A percentile compares a stretch with the other conserved stretches of the same genome.
phyloP scores from a whole-genome alignment of 805 yeast species.

The Naumovozyma baii region DNA sequence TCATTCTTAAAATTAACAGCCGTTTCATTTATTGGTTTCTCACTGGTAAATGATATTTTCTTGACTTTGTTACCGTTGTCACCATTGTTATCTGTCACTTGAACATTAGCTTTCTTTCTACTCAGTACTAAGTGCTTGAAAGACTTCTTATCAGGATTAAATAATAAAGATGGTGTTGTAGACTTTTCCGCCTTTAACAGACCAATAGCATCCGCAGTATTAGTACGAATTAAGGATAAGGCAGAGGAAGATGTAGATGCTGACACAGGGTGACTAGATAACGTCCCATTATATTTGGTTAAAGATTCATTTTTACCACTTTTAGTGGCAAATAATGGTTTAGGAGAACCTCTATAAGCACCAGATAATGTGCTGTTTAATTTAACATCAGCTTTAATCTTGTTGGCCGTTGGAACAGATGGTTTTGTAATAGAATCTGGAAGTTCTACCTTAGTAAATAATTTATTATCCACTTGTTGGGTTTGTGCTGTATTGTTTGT shows the following conservation, averaged over 20 bases:
- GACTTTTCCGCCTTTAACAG: neutral
- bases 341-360: constrained; percentile 59
- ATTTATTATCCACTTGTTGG: constrained; percentile 42
- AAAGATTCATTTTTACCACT: neutral
- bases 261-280: neutral
- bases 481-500: constrained; percentile 13
- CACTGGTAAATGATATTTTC: constrained; percentile 6
- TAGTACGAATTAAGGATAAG: neutral
- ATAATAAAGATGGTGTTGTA: constrained; percentile 14
- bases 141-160: constrained; percentile 24
- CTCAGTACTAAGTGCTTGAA: constrained; percentile 21
- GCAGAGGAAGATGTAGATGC: neutral
- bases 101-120: neutral
- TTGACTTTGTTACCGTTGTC: constrained; percentile 1
- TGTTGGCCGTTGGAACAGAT: constrained; percentile 39
- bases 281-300: neutral
- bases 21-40: no score
- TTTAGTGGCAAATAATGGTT: constrained; percentile 37
- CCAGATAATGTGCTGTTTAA: constrained; percentile 48
- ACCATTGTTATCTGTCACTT: neutral
- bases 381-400: constrained; percentile 38
- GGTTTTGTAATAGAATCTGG: constrained; percentile 32
- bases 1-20: no score
- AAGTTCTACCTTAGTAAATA: constrained; percentile 39
- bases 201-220: neutral